A percentile compares a stretch with the other conserved stretches of the same genome.
These are phyloP conservation scores for Xanthoconium separans DNA, from an alignment of 1,284 basidiomycete species.

Conservation along the genomic window DNA sequence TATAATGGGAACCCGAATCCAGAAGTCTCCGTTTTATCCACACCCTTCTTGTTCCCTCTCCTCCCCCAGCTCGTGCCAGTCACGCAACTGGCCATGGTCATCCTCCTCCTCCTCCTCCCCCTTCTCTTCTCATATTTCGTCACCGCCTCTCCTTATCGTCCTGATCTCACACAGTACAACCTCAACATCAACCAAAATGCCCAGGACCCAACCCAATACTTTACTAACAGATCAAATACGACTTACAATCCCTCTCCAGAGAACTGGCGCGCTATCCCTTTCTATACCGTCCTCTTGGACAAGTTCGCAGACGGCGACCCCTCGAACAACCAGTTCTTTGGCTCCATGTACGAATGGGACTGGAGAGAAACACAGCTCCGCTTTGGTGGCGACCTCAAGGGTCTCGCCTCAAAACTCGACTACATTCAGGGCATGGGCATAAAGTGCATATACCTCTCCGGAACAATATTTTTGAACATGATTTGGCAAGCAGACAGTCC, in stretches of 20 bases:
- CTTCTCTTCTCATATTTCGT: conserved; percentile 19
- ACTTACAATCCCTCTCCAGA: conserved; percentile 75
- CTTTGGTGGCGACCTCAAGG: conserved; percentile 82
- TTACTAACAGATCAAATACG: conserved; percentile 56
- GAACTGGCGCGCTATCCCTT: conserved; percentile 87
- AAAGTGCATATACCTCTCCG: conserved; percentile 82
- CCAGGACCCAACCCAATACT: conserved; percentile 67
- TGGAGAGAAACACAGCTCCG: conserved; percentile 86
- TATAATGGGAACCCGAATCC: neutral
- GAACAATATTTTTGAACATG: conserved; percentile 92
- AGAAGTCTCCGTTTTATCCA: neutral
- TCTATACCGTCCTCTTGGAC: conserved; percentile 86
- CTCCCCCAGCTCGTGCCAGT: neutral
- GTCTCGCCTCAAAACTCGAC: conserved; percentile 73
- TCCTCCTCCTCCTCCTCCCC: conserved; percentile 22
- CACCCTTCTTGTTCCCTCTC: neutral
- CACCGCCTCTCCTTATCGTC: conserved; percentile 67
- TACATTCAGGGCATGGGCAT: conserved; percentile 89
- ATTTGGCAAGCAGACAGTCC: conserved; percentile 91
- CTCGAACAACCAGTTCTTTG: conserved; percentile 85
- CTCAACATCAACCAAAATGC: conserved; percentile 82
- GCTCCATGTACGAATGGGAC: conserved; percentile 78
- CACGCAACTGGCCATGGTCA: conserved; percentile 12
- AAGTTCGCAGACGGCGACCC: conserved; percentile 93
- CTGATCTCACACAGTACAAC: conserved; percentile 79